Conservation (phyloP, 192 early-diverging fungal species). For the Rhizoclosmatium sp. region DNA sequence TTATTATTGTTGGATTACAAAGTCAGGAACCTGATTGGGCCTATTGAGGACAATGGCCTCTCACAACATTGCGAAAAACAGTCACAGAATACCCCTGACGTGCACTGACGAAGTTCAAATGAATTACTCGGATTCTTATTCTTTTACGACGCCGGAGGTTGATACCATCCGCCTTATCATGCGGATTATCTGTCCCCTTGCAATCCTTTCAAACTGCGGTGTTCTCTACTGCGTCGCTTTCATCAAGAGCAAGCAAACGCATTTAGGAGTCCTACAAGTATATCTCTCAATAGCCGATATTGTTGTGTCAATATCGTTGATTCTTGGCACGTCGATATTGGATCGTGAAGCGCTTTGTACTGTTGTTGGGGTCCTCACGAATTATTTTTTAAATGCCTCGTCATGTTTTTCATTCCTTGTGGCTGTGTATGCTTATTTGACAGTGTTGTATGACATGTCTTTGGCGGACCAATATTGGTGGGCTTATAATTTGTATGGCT, state of each 20-base stretch:
- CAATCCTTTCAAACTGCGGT: not conserved
- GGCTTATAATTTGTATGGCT: constrained; percentile 12
- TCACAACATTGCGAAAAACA: too few relatives aligned
- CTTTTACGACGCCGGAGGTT: not conserved
- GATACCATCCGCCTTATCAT: not conserved
- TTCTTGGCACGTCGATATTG: not conserved
- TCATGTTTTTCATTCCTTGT: not conserved
- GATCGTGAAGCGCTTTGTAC: not conserved
- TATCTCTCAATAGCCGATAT: not conserved
- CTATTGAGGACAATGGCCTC: too few relatives aligned
- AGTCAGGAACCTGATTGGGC: too few relatives aligned
- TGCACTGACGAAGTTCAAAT: too few relatives aligned
- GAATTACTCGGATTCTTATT: too few relatives aligned
- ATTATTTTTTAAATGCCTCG: not conserved
- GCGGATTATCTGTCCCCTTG: not conserved
- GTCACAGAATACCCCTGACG: too few relatives aligned
- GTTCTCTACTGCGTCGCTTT: not conserved
- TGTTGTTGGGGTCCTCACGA: not conserved
- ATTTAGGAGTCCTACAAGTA: not conserved
- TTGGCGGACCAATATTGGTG: not conserved
- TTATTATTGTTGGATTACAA: too few relatives aligned
- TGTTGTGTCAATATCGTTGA: not conserved
- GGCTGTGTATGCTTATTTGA: not conserved
- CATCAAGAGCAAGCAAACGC: not conserved
- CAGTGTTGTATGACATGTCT: not conserved